Base-by-base conservation (phyloP, 257 asterid genomes). In the Scutellaria barbata region DNA sequence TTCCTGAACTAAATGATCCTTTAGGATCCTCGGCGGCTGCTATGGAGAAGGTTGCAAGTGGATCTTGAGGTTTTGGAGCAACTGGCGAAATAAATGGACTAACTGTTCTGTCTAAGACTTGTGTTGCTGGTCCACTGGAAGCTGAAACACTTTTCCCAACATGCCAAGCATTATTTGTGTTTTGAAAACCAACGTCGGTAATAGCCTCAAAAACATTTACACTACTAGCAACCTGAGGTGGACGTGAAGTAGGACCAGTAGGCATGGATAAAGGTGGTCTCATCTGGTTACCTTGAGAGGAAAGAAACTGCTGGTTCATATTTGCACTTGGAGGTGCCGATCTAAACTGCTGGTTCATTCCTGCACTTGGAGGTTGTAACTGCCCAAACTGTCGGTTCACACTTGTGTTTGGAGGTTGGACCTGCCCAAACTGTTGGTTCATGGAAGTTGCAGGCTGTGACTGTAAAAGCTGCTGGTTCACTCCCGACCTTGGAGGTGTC, bases 291-390 rank as follows among this genome's bases (percentile, higher is more conserved):
- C 83, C 84, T 71, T 85, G 93, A 73, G 90, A 72, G 9, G 88
- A 82, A 79, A 74, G 74, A 84, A 85, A 80, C 40, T 86, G 97
- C 50, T 81, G 95, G 83, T 82, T 88, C 87, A 76, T 76, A 73
- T 63, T 81, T 54, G 85, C 67, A 72, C 54, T 74, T 25, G 86
- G 74, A 63, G 90, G 85, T 57, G 79, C 56, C 73, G 72, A 85
- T 48, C 86, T 86, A 76, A 67, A 78, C 57, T 72, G 85, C 79
- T 77, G 83, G 79, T 73, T 84, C 69, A 47, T 20, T 20, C 77
- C 66, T 7, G 72, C 22, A 64, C 76, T 79, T 62, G 86, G 81
- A 76, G 92, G 87, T 51, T 76, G 87, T 17, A 78, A 66, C 68
- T 82, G 87, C 51, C 88, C 89, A 71, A 66, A 76, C 46, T 54